These are phyloP conservation scores for Chaetomium sp. DNA, from an alignment of 2,329 filamentous ascomycete species.

Conservation along the genomic window DNA sequence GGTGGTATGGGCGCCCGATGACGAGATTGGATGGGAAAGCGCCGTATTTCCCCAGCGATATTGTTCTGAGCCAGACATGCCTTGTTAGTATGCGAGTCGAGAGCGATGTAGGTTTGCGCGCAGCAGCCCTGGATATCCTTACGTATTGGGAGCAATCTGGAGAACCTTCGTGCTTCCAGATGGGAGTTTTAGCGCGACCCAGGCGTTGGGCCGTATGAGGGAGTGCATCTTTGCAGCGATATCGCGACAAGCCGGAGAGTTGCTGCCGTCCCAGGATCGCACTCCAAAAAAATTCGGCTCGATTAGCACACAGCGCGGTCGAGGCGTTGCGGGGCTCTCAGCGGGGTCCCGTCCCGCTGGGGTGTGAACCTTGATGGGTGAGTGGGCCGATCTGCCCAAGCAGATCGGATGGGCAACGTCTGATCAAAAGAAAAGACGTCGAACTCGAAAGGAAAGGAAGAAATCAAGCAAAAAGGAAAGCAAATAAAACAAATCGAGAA, in stretches of 20 bases:
- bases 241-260: background rate
- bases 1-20: conserved; percentile 85
- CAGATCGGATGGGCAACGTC: no score
- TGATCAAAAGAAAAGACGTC: no score
- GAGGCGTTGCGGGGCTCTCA: conserved; percentile 18
- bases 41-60: conserved; percentile 91
- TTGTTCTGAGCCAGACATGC: conserved; percentile 57
- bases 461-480: no score
- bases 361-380: conserved; percentile 23
- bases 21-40: conserved; percentile 87
- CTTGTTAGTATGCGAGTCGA: conserved; percentile 21
- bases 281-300: conserved; percentile 14
- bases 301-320: background rate
- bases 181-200: conserved; percentile 62
- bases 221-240: conserved; percentile 42
- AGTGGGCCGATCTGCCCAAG: background rate
- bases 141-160: conserved; percentile 64
- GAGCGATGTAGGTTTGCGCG: background rate
- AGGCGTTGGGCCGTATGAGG: conserved; percentile 59
- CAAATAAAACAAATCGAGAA: no score
- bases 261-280: background rate
- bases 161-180: conserved; percentile 60
- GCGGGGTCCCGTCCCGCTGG: conserved; percentile 2
- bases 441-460: no score
- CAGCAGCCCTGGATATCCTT: conserved; percentile 32